Evolutionary conservation across 73 alveolate genomes (phyloP).

Genomic region (Breviolum minutum): DNA sequence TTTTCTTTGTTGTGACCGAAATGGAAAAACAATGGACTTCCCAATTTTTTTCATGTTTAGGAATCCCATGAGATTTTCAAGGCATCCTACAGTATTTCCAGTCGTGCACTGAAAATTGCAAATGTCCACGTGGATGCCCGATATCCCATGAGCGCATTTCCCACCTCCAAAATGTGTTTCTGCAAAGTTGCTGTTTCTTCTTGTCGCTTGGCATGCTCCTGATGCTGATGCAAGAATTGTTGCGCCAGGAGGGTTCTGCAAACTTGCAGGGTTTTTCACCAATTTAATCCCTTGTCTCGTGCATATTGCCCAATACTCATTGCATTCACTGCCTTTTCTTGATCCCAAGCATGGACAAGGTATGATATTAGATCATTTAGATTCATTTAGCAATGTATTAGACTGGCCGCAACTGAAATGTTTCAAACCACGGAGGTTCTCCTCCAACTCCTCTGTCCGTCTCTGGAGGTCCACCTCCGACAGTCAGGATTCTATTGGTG

Average conservation of each 20-base stretch:
- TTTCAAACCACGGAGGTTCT: background rate
- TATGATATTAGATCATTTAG: background rate
- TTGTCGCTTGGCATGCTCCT: constrained; percentile 62
- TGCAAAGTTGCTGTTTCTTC: constrained; percentile 51
- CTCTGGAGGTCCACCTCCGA: constrained; percentile 7
- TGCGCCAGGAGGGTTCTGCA: background rate
- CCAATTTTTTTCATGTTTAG: background rate
- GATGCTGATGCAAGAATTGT: background rate
- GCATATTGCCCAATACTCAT: too few species aligned
- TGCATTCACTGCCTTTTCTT: too few species aligned
- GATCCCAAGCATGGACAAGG: background rate
- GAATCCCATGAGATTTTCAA: too few species aligned
- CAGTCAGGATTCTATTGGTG: too few species aligned
- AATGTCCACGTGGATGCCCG: background rate
- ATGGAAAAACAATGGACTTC: background rate
- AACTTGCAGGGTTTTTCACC: background rate
- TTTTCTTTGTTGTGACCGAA: too few species aligned
- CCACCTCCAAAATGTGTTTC: constrained; percentile 78
- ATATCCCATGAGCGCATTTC: background rate
- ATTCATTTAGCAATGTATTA: background rate
- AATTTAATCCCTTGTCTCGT: background rate
- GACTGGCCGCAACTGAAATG: background rate
- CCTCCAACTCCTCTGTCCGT: constrained; percentile 7
- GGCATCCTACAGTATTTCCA: background rate
- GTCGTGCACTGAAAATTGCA: background rate